Evolutionary conservation across 2,329 filamentous ascomycete genomes (phyloP).

Genomic region (Trichoderma pleuroti): DNA sequence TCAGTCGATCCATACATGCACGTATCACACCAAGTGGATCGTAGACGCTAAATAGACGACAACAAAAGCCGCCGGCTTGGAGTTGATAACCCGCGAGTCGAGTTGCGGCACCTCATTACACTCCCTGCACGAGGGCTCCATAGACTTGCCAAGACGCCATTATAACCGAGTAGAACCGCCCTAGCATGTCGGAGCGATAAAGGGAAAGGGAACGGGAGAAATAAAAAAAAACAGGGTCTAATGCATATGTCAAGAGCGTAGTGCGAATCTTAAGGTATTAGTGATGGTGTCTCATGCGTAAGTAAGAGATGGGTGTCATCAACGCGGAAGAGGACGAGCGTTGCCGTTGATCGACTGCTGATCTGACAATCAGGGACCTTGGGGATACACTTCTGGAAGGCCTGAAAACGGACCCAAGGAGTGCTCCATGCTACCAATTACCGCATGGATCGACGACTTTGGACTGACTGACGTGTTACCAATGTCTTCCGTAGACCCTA

Average conservation of each 20-base stretch:
- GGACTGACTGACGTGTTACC: neutral
- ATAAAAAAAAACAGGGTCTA: neutral
- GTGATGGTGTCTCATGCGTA: neutral
- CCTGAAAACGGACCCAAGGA: too few species aligned
- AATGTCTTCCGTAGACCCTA: neutral
- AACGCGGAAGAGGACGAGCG: neutral
- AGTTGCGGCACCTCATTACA: neutral
- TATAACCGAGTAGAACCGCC: neutral
- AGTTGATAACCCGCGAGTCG: neutral
- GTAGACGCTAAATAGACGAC: neutral
- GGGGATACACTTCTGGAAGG: constrained; percentile 4
- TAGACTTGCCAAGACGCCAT: neutral
- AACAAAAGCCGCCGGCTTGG: neutral
- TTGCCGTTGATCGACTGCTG: neutral
- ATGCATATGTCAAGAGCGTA: neutral
- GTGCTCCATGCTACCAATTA: neutral
- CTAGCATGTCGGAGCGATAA: neutral
- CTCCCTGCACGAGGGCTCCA: neutral
- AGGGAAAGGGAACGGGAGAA: neutral
- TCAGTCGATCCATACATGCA: neutral
- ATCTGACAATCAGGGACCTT: neutral
- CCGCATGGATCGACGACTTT: neutral
- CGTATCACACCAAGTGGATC: neutral
- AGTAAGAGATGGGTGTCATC: neutral
- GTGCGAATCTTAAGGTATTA: neutral